phyloP scores from a whole-genome alignment of 108 stramenopile genomes.

The Nitzschia inconspicua region DNA sequence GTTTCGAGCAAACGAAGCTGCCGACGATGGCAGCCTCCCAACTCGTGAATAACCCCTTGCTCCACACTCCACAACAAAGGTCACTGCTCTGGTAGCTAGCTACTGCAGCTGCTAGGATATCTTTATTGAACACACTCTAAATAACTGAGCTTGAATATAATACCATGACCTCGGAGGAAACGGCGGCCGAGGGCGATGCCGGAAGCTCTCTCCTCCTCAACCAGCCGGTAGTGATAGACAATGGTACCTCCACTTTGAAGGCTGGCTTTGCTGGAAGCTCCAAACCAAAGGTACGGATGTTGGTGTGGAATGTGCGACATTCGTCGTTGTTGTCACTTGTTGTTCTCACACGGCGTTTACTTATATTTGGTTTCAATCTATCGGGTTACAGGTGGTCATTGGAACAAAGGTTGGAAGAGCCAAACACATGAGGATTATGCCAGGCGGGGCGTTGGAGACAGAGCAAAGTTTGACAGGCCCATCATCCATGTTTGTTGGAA shows the following conservation, averaged over 20 bases:
- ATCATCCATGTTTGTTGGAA: conserved; percentile 87
- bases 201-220: conserved; percentile 67
- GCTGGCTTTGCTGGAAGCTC: conserved; percentile 97
- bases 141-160: too few relatives aligned
- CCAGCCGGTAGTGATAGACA: conserved; percentile 96
- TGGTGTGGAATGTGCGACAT: neutral
- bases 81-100: too few relatives aligned
- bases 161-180: conserved; percentile 33
- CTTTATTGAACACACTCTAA: too few relatives aligned
- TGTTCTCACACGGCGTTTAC: neutral
- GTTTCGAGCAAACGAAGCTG: too few relatives aligned
- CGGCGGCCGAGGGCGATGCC: conserved; percentile 34
- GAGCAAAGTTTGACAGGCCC: conserved; percentile 56
- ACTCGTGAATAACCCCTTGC: too few relatives aligned
- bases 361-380: neutral
- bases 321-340: neutral
- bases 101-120: too few relatives aligned
- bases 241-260: conserved; percentile 88
- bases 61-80: too few relatives aligned
- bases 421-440: conserved; percentile 95
- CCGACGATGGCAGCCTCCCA: too few relatives aligned
- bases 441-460: conserved; percentile 89
- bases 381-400: conserved; percentile 56
- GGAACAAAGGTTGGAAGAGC: conserved; percentile 91
- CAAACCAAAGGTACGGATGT: conserved; percentile 80